Evolutionary conservation across 1,284 basidiomycete species (phyloP), one percentile per base, ranked within the genome.

Genomic region (Coriolopsis trogii): DNA sequence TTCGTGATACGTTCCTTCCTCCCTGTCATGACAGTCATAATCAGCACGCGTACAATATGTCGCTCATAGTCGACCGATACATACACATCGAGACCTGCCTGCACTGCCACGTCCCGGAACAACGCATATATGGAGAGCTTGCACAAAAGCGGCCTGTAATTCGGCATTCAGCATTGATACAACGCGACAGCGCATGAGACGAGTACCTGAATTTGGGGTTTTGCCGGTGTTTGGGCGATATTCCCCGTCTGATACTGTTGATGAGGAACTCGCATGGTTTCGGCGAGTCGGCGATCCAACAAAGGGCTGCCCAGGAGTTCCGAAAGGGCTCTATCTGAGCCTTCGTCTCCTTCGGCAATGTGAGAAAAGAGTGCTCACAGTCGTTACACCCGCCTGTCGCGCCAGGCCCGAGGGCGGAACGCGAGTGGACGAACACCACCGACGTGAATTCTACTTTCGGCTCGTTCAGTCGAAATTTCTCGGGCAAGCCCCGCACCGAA

Each of bases 161-260:
- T 20, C 9, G 6, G n/a, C n/a, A 25, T 28, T 24, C 5, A 28
- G 15, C 39, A n/a, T 15, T 26, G 5, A 16, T 21, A 25, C 10
- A 24, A 15, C 12, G 28, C 16, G 33, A 43, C 25, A 21, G 46
- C 21, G 9, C 16, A n/a, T 30, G 70, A 29, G 51, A 41, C 49
- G n/a, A n/a, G 20, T 5, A 87, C 90, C 84, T 80, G 41, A 80
- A 83, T 64, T 84, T 86, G 4, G 77, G 72, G 31, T 76, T 75
- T 50, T 79, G 73, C 21, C 84, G 76, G 60, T 88, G 81, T 62
- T 88, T 91, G 0, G 84, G 79, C 10, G 87, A 72, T 1, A 89
- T 81, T 3, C 91, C 91, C 37, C 91, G 82, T 59, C 80, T 84
- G n/a, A 84, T 70, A 1, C 91, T 90, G 56, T 89, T 89, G 58